These are phyloP conservation scores for Steccherinum ochraceum DNA, from an alignment of 768 basidiomycete species.

Conservation along the genomic window DNA sequence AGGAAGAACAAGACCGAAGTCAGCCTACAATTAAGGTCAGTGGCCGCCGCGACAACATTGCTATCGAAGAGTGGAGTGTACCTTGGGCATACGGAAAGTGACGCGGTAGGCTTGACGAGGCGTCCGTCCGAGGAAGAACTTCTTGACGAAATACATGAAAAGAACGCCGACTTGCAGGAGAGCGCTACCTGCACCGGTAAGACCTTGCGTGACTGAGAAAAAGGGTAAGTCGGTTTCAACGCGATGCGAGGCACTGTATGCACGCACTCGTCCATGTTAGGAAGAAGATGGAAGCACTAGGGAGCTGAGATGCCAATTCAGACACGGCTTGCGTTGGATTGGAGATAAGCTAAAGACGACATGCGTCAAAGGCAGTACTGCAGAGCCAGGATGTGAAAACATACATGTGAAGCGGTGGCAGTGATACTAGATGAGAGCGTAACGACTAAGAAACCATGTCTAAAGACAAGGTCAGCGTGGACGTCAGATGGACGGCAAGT, in stretches of 20 bases:
- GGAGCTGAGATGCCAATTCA: constrained; percentile 42
- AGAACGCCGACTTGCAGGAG: constrained; percentile 50
- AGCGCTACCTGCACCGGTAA: constrained; percentile 45
- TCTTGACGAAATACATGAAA: constrained; percentile 51
- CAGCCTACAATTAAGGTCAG: constrained; percentile 28
- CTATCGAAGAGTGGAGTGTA: constrained; percentile 16
- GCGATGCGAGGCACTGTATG: not conserved
- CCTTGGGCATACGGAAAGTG: constrained; percentile 50
- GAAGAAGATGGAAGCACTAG: constrained; percentile 56
- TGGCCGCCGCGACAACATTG: not conserved
- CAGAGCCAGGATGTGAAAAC: constrained; percentile 15
- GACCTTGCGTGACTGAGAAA: constrained; percentile 40
- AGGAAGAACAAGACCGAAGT: constrained; percentile 45
- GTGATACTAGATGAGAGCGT: constrained; percentile 59
- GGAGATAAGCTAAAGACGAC: constrained; percentile 29
- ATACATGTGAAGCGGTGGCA: constrained; percentile 23
- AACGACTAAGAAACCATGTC: constrained; percentile 69
- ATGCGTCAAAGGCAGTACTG: not conserved
- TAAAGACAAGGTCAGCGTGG: too few species aligned
- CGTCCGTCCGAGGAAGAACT: constrained; percentile 63
- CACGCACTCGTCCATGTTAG: constrained; percentile 48
- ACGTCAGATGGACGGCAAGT: too few species aligned
- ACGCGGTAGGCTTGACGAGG: constrained; percentile 54
- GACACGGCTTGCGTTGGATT: constrained; percentile 38
- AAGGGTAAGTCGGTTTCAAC: not conserved